A percentile compares a stretch with the other conserved stretches of the same genome.
These are phyloP conservation scores for Colletotrichum melonis DNA, from an alignment of 2,329 filamentous ascomycete genomes.

Conservation along the genomic window DNA sequence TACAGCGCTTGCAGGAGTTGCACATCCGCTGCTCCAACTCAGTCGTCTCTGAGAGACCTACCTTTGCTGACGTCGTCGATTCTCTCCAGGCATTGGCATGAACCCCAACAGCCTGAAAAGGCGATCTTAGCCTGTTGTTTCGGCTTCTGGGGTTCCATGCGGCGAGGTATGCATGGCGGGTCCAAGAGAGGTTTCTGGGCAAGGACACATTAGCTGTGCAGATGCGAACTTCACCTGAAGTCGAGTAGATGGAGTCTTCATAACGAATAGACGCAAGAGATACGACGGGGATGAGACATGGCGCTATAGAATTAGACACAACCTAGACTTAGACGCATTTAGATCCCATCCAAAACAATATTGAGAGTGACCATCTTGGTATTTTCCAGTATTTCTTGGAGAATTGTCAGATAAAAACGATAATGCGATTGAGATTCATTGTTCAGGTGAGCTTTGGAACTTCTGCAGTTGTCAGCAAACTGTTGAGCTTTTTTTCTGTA, in stretches of 20 bases:
- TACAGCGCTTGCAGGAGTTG: conserved; percentile 41
- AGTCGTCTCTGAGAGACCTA: conserved; percentile 43
- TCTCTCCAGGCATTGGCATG: not conserved
- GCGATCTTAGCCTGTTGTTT: not conserved
- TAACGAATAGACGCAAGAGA: not conserved
- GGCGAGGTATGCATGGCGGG: too few relatives aligned
- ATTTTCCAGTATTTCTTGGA: too few relatives aligned
- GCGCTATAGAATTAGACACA: not conserved
- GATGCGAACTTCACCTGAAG: not conserved
- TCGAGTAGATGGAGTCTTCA: not conserved
- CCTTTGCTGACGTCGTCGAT: conserved; percentile 45
- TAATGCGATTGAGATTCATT: too few relatives aligned
- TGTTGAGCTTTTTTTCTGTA: too few relatives aligned
- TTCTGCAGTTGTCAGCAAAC: too few relatives aligned
- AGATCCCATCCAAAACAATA: not conserved
- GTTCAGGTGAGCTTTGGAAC: too few relatives aligned
- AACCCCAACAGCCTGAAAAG: not conserved
- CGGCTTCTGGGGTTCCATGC: not conserved
- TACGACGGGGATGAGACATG: not conserved
- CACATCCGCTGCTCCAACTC: conserved; percentile 42
- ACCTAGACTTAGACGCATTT: not conserved
- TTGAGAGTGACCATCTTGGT: not conserved
- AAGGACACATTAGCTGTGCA: too few relatives aligned
- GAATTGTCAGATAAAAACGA: too few relatives aligned
- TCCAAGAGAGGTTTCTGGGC: not conserved